phyloP scores from a whole-genome alignment of 2,329 filamentous ascomycete species.

The Talaromyces atroroseus region DNA sequence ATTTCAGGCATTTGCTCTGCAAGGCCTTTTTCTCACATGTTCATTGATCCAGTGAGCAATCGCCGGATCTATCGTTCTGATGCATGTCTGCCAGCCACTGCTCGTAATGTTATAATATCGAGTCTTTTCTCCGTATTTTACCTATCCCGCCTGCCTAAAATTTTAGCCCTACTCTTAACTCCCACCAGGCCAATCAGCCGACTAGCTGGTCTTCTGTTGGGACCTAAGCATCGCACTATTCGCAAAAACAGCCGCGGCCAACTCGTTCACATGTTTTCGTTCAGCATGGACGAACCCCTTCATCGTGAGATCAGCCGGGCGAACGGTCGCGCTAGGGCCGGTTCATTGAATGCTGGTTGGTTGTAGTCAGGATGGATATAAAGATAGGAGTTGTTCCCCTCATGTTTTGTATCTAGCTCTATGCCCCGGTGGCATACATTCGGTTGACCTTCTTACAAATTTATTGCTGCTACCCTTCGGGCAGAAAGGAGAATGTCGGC shows the following conservation, averaged over 20 bases:
- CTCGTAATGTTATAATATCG: neutral
- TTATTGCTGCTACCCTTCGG: neutral
- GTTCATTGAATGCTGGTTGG: neutral
- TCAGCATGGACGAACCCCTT: no score
- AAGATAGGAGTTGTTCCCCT: neutral
- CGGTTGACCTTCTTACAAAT: neutral
- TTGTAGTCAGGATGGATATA: neutral
- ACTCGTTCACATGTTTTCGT: neutral
- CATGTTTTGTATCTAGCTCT: neutral
- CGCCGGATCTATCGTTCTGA: no score
- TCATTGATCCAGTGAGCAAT: no score
- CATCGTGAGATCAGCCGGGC: neutral
- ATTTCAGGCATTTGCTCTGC: no score
- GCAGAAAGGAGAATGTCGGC: conserved; percentile 5
- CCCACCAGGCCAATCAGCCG: neutral
- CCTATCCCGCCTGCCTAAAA: conserved; percentile 4
- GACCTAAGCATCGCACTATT: neutral
- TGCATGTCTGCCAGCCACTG: neutral
- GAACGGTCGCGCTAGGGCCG: neutral
- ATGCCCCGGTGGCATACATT: neutral
- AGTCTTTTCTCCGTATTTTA: neutral
- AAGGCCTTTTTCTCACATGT: no score
- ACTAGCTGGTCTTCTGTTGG: neutral
- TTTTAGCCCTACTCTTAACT: neutral
- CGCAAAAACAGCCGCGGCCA: conserved; percentile 5